Conservation (phyloP, 139 green algal species). For the Pseudopediastrum boryanum region DNA sequence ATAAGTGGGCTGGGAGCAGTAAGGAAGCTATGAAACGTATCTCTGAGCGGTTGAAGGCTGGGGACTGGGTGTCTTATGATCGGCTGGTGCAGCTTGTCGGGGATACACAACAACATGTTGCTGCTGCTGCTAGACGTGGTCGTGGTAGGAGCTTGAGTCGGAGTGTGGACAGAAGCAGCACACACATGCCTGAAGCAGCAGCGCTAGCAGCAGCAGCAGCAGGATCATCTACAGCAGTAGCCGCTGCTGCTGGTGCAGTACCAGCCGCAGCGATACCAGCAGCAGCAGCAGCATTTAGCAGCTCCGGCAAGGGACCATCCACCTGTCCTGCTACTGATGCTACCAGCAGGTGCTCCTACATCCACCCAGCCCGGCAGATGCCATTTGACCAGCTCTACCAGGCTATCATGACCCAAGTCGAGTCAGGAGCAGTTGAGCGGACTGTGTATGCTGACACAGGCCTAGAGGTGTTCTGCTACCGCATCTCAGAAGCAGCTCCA, state of each 20-base stretch:
- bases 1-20: conserved; percentile 33
- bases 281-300: no score
- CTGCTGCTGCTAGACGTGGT: no score
- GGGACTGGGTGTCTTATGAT: background rate
- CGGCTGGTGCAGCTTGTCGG: conserved; percentile 9
- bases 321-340: no score
- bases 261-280: no score
- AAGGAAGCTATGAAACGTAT: background rate
- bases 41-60: background rate
- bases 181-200: background rate
- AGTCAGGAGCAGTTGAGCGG: conserved; percentile 20
- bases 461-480: conserved; percentile 47
- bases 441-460: conserved; percentile 7
- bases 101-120: no score
- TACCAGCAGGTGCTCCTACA: background rate
- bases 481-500: background rate
- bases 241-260: background rate
- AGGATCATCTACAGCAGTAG: conserved; percentile 29
- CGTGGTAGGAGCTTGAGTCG: no score
- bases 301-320: no score
- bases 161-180: no score
- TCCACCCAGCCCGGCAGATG: conserved; percentile 27
- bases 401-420: conserved; percentile 12
- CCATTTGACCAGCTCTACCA: conserved; percentile 37
- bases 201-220: conserved; percentile 7